Conservation (phyloP, 2,329 filamentous ascomycete species). For the Aspergillus proliferans region DNA sequence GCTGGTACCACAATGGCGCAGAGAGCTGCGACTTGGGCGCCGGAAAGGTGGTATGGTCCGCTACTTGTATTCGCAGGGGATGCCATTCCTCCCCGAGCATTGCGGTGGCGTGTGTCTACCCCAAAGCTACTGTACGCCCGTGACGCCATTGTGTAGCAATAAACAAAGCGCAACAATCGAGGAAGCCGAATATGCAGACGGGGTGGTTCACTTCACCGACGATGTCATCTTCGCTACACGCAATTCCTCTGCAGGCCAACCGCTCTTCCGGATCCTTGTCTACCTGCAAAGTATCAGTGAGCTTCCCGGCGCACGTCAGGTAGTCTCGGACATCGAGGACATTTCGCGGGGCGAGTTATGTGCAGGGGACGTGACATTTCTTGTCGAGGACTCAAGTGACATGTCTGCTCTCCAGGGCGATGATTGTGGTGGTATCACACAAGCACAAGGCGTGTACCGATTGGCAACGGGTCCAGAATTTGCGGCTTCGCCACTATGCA, state of each 20-base stretch:
- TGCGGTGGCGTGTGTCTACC: slow-evolving; percentile 28
- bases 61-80: slow-evolving; percentile 22
- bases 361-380: slow-evolving; percentile 3
- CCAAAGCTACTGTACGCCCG: slow-evolving; percentile 27
- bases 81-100: slow-evolving; percentile 27
- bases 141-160: not conserved
- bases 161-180: no score
- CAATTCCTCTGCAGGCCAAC: slow-evolving; percentile 8
- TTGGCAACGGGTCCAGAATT: slow-evolving; percentile 26
- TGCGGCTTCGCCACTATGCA: slow-evolving; percentile 20
- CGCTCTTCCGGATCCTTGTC: slow-evolving; percentile 29
- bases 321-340: slow-evolving; percentile 2
- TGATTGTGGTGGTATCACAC: no score
- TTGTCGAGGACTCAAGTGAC: slow-evolving; percentile 5
- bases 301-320: not conserved
- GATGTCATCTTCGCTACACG: slow-evolving; percentile 23
- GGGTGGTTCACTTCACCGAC: slow-evolving; percentile 23
- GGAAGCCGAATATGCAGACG: not conserved
- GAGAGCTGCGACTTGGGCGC: slow-evolving; percentile 21
- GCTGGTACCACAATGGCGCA: slow-evolving; percentile 26
- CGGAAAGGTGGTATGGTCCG: slow-evolving; percentile 20
- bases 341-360: slow-evolving; percentile 6
- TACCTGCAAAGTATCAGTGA: slow-evolving; percentile 13
- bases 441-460: slow-evolving; percentile 3
- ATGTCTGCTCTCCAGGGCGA: no score